Conservation (phyloP, 2,329 filamentous ascomycete genomes). For the Ceratocystis alfenasii region DNA sequence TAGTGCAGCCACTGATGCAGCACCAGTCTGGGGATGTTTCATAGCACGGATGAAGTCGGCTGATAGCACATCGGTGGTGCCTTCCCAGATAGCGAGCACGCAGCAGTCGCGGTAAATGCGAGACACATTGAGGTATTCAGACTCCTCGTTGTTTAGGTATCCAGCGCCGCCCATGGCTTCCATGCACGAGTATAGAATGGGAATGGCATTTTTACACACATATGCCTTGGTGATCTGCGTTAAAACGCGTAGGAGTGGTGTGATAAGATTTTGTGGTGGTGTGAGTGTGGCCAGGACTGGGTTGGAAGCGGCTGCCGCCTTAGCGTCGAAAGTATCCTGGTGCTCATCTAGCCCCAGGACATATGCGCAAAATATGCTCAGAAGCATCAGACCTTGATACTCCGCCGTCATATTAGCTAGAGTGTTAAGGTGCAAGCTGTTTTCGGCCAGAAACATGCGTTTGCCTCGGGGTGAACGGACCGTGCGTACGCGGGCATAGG, state of each 20-base stretch:
- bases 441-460: constrained; percentile 39
- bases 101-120: constrained; percentile 52
- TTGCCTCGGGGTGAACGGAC: constrained; percentile 34
- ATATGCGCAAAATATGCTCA: constrained; percentile 42
- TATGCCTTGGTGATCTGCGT: constrained; percentile 50
- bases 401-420: constrained; percentile 44
- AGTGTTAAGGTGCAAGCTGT: constrained; percentile 45
- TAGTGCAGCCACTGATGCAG: constrained; percentile 33
- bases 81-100: constrained; percentile 59
- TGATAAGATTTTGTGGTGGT: constrained; percentile 28
- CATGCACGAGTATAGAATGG: constrained; percentile 46
- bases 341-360: constrained; percentile 46
- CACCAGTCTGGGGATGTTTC: constrained; percentile 34
- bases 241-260: constrained; percentile 43
- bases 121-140: constrained; percentile 54
- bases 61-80: constrained; percentile 59
- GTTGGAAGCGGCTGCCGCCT: constrained; percentile 14
- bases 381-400: constrained; percentile 45
- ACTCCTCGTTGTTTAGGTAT: constrained; percentile 48
- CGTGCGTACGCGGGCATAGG: constrained; percentile 46
- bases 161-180: constrained; percentile 55
- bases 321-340: constrained; percentile 25
- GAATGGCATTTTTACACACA: constrained; percentile 40
- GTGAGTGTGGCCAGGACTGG: constrained; percentile 26
- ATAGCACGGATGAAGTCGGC: constrained; percentile 38